These are phyloP conservation scores for Aspergillus piperis DNA, from an alignment of 2,329 filamentous ascomycete species.

Conservation along the genomic window DNA sequence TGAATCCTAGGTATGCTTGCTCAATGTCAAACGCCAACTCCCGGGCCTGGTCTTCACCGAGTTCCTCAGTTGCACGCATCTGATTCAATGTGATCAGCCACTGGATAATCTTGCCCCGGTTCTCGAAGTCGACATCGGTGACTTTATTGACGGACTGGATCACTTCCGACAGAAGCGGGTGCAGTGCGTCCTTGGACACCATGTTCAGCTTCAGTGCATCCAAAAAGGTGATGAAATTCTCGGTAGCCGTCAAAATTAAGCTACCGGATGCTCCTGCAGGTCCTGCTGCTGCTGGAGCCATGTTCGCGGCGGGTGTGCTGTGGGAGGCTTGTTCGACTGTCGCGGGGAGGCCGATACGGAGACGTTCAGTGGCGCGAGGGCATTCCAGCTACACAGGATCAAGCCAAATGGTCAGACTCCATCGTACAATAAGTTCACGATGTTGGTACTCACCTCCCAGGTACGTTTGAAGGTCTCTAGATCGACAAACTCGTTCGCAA, in stretches of 20 bases:
- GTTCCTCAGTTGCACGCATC: constrained; percentile 92
- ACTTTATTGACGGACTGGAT: constrained; percentile 98
- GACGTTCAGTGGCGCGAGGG: constrained; percentile 86
- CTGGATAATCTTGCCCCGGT: constrained; percentile 93
- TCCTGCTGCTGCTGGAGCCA: constrained; percentile 29
- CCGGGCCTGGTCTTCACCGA: constrained; percentile 81
- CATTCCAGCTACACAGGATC: constrained; percentile 72
- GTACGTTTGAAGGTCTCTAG: constrained; percentile 87
- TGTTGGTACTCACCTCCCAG: constrained; percentile 72
- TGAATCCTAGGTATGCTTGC: constrained; percentile 91
- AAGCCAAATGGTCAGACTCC: background rate
- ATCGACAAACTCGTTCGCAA: constrained; percentile 83
- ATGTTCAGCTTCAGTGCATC: constrained; percentile 92
- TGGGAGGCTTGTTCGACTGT: constrained; percentile 66
- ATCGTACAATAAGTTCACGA: background rate
- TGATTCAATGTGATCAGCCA: constrained; percentile 97
- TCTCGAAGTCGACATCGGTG: constrained; percentile 92
- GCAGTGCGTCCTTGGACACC: constrained; percentile 92
- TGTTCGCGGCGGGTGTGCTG: constrained; percentile 48
- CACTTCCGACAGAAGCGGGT: constrained; percentile 89
- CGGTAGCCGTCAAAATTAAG: constrained; percentile 85
- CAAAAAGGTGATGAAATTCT: constrained; percentile 98
- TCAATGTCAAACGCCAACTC: constrained; percentile 94
- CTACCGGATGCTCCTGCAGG: constrained; percentile 53
- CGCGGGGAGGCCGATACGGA: constrained; percentile 88